Evolutionary conservation across 78 protist species (phyloP), one percentile per base, ranked within the genome.

Genomic region (Isochrysis galbana): DNA sequence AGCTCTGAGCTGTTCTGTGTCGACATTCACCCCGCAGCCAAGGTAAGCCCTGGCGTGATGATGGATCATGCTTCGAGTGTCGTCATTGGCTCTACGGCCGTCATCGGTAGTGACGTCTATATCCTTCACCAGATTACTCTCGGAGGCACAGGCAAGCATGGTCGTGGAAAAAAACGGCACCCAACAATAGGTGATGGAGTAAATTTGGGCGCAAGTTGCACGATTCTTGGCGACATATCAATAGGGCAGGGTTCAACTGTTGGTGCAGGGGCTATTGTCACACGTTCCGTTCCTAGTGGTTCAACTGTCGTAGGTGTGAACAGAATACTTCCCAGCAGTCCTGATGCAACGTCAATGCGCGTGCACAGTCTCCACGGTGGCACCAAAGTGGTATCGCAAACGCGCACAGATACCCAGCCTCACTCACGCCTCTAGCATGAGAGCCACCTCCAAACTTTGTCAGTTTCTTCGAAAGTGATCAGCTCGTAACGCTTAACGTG

Each of bases 11-110:
- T 45, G 11, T 93, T 61, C 82, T 84, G 42, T 36, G 38, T 95
- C 34, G 97, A 95, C 54, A 92, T 95, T 14, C 97, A 95, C 77
- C 97, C 97, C 34, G 93, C 83, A 5, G 95, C 97, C n/a, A 34
- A 17, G 29, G 61, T 14, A 51, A 14, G 61, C 7, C 61, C 61
- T 7, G 61, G 61, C 29, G 61, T 94, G 41, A 78, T 94, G 46
- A 42, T 96, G 51, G 97, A 96, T 69, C 97, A 96, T 84, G 97
- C 89, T 10, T 42, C 51, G 41, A 96, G 96, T 22, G 91, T 94
- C 45, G 97, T 96, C 42, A 94, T 96, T 34, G 97, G 97, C 48
- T 95, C 23, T 36, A 96, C 97, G 44, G 93, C 95, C 44, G 55
- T 92, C n/a, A 29, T 96, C 46, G 95, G 95, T 34, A 41, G 61